Base-by-base conservation (phyloP, 2,329 filamentous ascomycete genomes). In the Fusarium floridanum region DNA sequence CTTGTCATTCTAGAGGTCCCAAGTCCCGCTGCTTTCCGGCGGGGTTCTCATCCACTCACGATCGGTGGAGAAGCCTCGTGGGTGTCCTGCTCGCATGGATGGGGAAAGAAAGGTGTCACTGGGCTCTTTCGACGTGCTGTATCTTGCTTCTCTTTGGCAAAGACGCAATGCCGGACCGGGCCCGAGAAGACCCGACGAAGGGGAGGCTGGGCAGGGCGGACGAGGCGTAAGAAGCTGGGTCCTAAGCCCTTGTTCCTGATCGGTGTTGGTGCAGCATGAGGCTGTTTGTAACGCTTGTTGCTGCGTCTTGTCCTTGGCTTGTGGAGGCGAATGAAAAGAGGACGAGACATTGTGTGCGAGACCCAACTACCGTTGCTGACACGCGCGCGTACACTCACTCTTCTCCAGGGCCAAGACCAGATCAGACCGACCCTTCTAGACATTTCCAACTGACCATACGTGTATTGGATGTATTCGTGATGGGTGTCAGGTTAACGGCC, bases 51-150 rank as follows among this genome's bases (percentile, higher is more conserved):
- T 76, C 77, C 77, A 78, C 66, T 78, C 77, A 79, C 56, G 63
- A 76, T 72, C 75, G 61, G 70, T 77, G 68, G 74, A 71, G 72
- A 67, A 62, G 41, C 77, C 77, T 75, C 77, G 77, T 79, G 77
- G 76, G 48, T 53, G 48, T 65, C 61, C 62, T 65, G 55, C 36
- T 62, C 29, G 45, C 61, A 59, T 53, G 48, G 41, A 34, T 34
- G 32, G 48, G 50, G 62, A 66, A 60, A 57, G 55, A 57, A 43
- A 61, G 20, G 27, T 22, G 27, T 22, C 24, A 39, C 36, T 41
- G n/a, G n/a, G 17, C 36, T 22, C 37, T 22, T 39, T 37, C 22
- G 32, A 17, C 56, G 24, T 39, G 27, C 56, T 37, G 29, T 36
- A 20, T 36, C 32, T 36, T 36, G 11, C 27, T 36, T 56, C n/a